These are phyloP conservation scores for Fraxinus quadrangulata DNA, from an alignment of 257 asterid species.

Conservation along the genomic window DNA sequence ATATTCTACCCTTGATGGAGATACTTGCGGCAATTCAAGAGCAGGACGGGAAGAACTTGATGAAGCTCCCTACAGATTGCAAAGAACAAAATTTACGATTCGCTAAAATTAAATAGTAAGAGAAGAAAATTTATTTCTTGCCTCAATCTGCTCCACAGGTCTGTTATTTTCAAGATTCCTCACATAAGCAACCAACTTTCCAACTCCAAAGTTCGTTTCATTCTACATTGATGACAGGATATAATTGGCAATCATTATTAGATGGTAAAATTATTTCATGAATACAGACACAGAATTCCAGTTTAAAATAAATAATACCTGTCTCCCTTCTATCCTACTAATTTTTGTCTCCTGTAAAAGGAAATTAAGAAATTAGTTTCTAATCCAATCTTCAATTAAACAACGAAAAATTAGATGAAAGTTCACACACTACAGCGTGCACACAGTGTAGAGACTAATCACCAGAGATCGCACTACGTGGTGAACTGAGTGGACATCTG, in stretches of 20 bases:
- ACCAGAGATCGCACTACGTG: slow-evolving; percentile 80
- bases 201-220: slow-evolving; percentile 56
- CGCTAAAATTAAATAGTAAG: slow-evolving; percentile 11
- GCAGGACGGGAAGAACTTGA: slow-evolving; percentile 57
- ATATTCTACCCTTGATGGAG: slow-evolving; percentile 72
- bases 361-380: slow-evolving; percentile 6
- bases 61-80: slow-evolving; percentile 49
- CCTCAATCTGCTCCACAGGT: slow-evolving; percentile 66
- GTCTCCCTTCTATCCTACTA: slow-evolving; percentile 77
- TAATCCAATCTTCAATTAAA: not conserved
- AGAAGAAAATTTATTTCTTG: slow-evolving; percentile 29
- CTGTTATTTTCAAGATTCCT: slow-evolving; percentile 44
- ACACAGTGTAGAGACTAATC: slow-evolving; percentile 25
- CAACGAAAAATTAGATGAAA: not conserved
- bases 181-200: slow-evolving; percentile 53
- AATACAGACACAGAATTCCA: slow-evolving; percentile 7
- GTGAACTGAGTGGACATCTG: slow-evolving; percentile 65
- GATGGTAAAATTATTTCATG: slow-evolving; percentile 1
- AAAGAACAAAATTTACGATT: not conserved
- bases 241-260: slow-evolving; percentile 13
- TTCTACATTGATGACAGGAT: slow-evolving; percentile 42
- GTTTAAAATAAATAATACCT: slow-evolving; percentile 44
- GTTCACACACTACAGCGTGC: not conserved
- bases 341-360: slow-evolving; percentile 73
- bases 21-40: slow-evolving; percentile 53